Percentiles rank a stretch among this genome's conserved stretches.
These are phyloP conservation scores for Cylindrotheca fusiformis DNA, from an alignment of 108 stramenopile genomes.

Conservation along the genomic window DNA sequence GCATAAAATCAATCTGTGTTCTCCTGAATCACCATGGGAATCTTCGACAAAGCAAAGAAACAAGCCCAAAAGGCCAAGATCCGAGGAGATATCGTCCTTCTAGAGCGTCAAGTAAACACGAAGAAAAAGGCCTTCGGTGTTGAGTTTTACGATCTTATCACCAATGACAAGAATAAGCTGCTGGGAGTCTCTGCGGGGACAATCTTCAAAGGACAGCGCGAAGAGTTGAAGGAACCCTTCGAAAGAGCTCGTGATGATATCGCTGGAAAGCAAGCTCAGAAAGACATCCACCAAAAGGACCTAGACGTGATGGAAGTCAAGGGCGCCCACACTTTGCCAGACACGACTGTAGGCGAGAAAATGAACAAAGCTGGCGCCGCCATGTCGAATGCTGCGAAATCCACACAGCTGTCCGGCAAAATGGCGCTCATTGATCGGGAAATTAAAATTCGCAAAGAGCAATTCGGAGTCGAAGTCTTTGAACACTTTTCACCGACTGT, in stretches of 20 bases:
- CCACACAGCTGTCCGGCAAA: conserved; percentile 52
- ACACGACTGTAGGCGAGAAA: conserved; percentile 26
- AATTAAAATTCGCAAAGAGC: conserved; percentile 70
- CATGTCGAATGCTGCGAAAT: conserved; percentile 27
- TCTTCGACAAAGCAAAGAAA: conserved; percentile 33
- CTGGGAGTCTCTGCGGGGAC: conserved; percentile 21
- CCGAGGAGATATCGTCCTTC: conserved; percentile 65
- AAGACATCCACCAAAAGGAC: conserved; percentile 24
- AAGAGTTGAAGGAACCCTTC: conserved; percentile 30
- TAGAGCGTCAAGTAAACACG: conserved; percentile 67
- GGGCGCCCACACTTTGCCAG: conserved; percentile 24
- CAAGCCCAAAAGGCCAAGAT: conserved; percentile 29
- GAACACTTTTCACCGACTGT: conserved; percentile 24
- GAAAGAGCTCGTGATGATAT: conserved; percentile 34
- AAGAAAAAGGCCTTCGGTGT: conserved; percentile 68
- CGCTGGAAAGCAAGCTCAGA: conserved; percentile 13
- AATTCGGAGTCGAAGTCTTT: conserved; percentile 69
- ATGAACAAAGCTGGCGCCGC: conserved; percentile 27
- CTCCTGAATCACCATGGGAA: too few relatives aligned
- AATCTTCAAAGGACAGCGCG: conserved; percentile 27
- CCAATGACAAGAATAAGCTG: conserved; percentile 30
- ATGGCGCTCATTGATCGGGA: conserved; percentile 78
- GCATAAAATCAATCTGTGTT: too few relatives aligned
- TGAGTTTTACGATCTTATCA: conserved; percentile 65
- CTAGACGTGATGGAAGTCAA: conserved; percentile 36